Conservation (phyloP, 768 basidiomycete species). For the Amyloporia xantha region DNA sequence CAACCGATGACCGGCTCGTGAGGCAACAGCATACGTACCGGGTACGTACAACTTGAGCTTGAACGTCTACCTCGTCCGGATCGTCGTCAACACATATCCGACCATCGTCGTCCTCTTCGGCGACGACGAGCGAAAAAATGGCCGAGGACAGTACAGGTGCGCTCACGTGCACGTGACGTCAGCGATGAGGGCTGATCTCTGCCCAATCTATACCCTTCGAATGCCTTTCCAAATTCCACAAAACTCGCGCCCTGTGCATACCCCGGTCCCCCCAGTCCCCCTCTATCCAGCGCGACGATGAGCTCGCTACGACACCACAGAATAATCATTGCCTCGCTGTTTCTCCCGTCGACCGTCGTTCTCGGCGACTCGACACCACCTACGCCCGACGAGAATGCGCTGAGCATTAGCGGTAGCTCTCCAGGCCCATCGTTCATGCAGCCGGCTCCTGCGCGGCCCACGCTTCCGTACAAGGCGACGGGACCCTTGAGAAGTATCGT, state of each 20-base stretch:
- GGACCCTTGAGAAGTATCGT: constrained; percentile 64
- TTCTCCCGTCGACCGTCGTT: constrained; percentile 70
- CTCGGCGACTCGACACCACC: constrained; percentile 53
- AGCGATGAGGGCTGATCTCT: not conserved
- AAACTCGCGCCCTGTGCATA: not conserved
- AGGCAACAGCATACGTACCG: not conserved
- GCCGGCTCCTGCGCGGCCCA: constrained; percentile 6
- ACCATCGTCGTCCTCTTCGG: not conserved
- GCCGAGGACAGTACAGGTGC: not conserved
- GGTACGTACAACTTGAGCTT: not conserved
- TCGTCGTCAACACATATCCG: constrained; percentile 1
- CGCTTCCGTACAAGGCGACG: constrained; percentile 14
- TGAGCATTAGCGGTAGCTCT: not conserved
- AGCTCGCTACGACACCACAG: constrained; percentile 67
- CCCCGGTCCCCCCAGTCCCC: not conserved
- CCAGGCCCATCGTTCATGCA: constrained; percentile 11
- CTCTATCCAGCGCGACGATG: constrained; percentile 36
- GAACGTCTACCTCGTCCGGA: not conserved
- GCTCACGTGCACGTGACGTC: constrained; percentile 3
- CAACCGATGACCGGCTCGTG: not conserved
- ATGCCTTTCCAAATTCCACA: no score
- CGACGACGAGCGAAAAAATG: not conserved
- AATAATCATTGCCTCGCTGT: constrained; percentile 77
- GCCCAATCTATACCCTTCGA: no score
- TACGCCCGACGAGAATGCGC: constrained; percentile 21